Base-by-base conservation (phyloP, 805 yeast species). In the Spathaspora sp. region DNA sequence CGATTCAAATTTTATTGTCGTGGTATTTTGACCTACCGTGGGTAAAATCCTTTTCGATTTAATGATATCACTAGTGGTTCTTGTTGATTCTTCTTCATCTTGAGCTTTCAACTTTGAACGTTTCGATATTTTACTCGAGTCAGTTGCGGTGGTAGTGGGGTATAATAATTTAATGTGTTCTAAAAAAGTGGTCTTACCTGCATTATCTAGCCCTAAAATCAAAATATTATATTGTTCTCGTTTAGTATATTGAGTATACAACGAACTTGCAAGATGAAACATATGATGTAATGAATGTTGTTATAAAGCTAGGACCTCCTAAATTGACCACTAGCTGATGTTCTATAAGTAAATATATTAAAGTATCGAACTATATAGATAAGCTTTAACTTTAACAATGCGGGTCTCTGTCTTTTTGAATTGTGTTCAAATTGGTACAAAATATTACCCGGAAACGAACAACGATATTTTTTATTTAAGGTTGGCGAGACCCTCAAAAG, bases 11-110 rank as follows among this genome's bases (percentile, higher is more conserved):
- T 67, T 66, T 17, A 73, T 66, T 26, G 76, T 69, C 28, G 74
- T 70, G 18, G 77, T 88, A 64, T 94, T 94, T 65, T 94, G 99
- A 3, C 99, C 99, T 45, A 93, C 96, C 0, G 99, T 93, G 1
- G 99, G 97, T 28, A 87, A 75, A 16, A 91, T 90, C 52, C 89
- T 74, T 49, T 81, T 83, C 19, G 83, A 46, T 52, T 69, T 71
- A 35, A 73, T 44, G 1, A 65, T 55, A 28, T 60, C 62, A 11
- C 60, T 55, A 6, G 70, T 64, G 12, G 58, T 49, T 14, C 52
- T 55, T 35, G 14, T n/a, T 16, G 54, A 59, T 14, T 43, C 51
- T 14, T 43, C 51, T 14, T 47, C 14, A 19, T 47, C 55, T 11
- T 48, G 53, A 16, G 46, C 46, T 1, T 16, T 18, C 8, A 9